Base-by-base conservation (phyloP, 192 early-diverging fungal genomes). In the Umbelopsis vinacea region DNA sequence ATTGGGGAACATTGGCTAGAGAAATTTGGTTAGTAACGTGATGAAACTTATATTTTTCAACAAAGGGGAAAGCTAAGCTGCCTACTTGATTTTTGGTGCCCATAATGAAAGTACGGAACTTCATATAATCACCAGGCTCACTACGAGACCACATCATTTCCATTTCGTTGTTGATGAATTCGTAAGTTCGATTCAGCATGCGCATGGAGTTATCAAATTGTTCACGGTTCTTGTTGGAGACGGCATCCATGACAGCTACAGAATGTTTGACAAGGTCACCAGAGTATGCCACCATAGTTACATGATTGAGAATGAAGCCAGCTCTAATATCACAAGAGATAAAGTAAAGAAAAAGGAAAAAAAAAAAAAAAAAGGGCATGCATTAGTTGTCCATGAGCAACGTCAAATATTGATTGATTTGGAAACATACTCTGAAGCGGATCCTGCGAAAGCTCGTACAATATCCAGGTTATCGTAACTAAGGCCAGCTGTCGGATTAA, bases 81-180 rank as follows among this genome's bases (percentile, higher is more conserved):
- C 55, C 12, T 67, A 73, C 76, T 43, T 94, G 92, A 76, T 91
- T 90, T 83, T 91, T 93, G 66, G 89, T 91, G 8, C 94, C 95
- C 89, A 92, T 94, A 67, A 97, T 93, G 79, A 94, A 97, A 1
- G 95, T 95, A n/a, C 94, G 84, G 86, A 95, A 97, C 78, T 92
- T 90, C 46, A 89, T 76, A 63, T 97, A 95, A 69, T 93, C 94
- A 4, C 75, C 82, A 24, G 92, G 85, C 23, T 85, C 70, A 23
- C 84, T 86, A n/a, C 86, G 80, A 57, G 81, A 78, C 89, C 94
- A 91, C 86, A 95, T 95, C 35, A 85, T 87, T 40, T 93, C 89
- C 91, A 97, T 89, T 66, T 91, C 88, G 21, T 74, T 74, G 79
- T 95, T 95, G 72, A 95, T 93, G 29, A 74, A 74, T 4, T 80